Evolutionary conservation across 1,139 yeast species (phyloP).

Genomic region (Suhomyces anneliseae): DNA sequence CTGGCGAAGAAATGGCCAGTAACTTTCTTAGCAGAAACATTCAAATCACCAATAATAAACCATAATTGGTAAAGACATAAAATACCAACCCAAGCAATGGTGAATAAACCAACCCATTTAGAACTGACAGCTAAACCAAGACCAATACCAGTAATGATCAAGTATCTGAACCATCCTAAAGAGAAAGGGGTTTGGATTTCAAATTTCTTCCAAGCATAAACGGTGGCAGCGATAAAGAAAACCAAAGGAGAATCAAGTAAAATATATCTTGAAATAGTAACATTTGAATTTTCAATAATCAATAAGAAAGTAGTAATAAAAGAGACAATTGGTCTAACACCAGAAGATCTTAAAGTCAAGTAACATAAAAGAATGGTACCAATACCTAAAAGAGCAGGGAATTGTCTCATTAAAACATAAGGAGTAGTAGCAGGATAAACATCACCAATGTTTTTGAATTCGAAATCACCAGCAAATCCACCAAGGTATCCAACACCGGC

Average conservation of each 20-base stretch:
- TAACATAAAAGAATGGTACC: constrained; percentile 75
- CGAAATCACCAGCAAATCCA: constrained; percentile 77
- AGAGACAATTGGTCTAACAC: constrained; percentile 79
- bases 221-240: constrained; percentile 86
- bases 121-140: constrained; percentile 87
- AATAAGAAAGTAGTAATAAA: constrained; percentile 65
- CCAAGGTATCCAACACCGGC: constrained; percentile 74
- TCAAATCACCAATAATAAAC: constrained; percentile 85
- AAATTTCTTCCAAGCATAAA: constrained; percentile 76
- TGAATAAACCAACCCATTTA: constrained; percentile 97
- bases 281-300: constrained; percentile 79
- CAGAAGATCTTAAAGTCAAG: constrained; percentile 81
- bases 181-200: constrained; percentile 78
- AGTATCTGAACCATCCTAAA: constrained; percentile 64
- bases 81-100: constrained; percentile 88
- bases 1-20: constrained; percentile 56
- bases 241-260: constrained; percentile 87
- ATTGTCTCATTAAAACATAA: constrained; percentile 77
- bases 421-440: constrained; percentile 61
- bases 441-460: constrained; percentile 71
- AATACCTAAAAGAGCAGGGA: constrained; percentile 82
- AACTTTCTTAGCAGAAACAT: constrained; percentile 53
- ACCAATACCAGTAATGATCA: constrained; percentile 74
- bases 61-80: constrained; percentile 77
- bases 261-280: constrained; percentile 88